phyloP scores from a whole-genome alignment of 1,284 basidiomycete genomes.

The Trichosporon asahii region DNA sequence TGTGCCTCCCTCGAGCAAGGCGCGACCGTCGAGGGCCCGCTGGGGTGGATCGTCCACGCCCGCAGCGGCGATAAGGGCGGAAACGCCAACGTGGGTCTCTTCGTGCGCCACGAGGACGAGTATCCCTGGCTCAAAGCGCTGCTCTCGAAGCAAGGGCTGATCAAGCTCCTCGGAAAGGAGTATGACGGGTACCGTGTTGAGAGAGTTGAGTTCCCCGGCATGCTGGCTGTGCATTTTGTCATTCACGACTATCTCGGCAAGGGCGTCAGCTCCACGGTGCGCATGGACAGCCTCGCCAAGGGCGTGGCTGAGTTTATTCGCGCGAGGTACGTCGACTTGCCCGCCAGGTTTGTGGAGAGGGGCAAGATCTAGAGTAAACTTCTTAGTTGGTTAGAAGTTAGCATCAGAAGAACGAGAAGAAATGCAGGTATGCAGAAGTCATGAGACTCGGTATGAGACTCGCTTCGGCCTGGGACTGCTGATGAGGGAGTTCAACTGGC shows the following conservation, averaged over 20 bases:
- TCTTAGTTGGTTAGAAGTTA: not conserved
- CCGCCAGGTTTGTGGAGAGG: conserved; percentile 17
- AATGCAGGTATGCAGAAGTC: too few relatives aligned
- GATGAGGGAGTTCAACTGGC: too few relatives aligned
- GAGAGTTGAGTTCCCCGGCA: conserved; percentile 33
- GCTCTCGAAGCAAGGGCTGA: conserved; percentile 22
- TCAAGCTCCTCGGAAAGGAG: conserved; percentile 27
- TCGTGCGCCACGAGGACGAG: conserved; percentile 29
- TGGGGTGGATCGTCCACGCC: conserved; percentile 33
- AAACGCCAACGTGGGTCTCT: conserved; percentile 35
- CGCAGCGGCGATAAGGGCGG: conserved; percentile 38
- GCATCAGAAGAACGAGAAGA: too few relatives aligned
- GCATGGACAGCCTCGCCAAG: conserved; percentile 23
- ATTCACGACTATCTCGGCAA: conserved; percentile 42
- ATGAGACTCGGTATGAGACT: too few relatives aligned
- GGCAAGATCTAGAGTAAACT: conserved; percentile 18
- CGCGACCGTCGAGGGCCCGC: conserved; percentile 23
- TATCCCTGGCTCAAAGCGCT: conserved; percentile 27
- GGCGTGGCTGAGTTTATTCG: conserved; percentile 24
- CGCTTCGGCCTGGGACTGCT: too few relatives aligned
- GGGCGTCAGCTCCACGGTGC: conserved; percentile 18
- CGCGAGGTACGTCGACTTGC: conserved; percentile 17
- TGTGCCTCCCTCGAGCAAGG: conserved; percentile 15
- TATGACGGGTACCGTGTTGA: conserved; percentile 28
- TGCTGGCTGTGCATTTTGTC: conserved; percentile 39